These are phyloP conservation scores for Thielaviopsis musarum DNA, from an alignment of 2,329 filamentous ascomycete genomes.

Conservation along the genomic window DNA sequence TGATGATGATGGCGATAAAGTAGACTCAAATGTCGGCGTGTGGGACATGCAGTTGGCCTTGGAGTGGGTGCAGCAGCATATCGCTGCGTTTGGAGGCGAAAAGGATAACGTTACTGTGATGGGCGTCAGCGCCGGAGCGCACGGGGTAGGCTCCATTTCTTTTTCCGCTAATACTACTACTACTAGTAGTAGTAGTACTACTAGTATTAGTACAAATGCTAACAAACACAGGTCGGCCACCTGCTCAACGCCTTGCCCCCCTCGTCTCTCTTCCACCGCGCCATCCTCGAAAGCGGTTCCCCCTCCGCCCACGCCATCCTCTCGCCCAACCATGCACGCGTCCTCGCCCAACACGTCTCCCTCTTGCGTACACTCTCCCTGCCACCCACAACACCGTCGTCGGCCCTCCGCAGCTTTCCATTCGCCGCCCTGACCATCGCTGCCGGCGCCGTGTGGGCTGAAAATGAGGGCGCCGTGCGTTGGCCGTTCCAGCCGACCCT, in stretches of 20 bases:
- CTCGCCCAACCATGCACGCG: conserved; percentile 35
- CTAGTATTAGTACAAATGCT: conserved; percentile 10
- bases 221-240: conserved; percentile 40
- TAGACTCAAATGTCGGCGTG: conserved; percentile 46
- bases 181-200: neutral
- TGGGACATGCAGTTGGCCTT: conserved; percentile 43
- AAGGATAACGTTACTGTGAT: conserved; percentile 39
- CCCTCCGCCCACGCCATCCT: conserved; percentile 38
- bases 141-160: conserved; percentile 24
- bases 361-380: conserved; percentile 29
- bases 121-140: conserved; percentile 45
- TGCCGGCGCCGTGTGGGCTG: conserved; percentile 22
- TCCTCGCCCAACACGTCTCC: conserved; percentile 37
- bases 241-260: conserved; percentile 38
- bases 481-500: conserved; percentile 55
- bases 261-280: conserved; percentile 29
- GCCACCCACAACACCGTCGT: conserved; percentile 40
- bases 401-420: conserved; percentile 16
- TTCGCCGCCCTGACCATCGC: conserved; percentile 27
- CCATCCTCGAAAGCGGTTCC: conserved; percentile 40
- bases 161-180: conserved; percentile 1
- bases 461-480: conserved; percentile 26
- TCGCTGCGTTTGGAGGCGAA: conserved; percentile 43
- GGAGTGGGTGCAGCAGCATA: conserved; percentile 43
- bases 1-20: conserved; percentile 15